These are phyloP conservation scores for Ramaria sp. DNA, from an alignment of 768 basidiomycete species.

Conservation along the genomic window DNA sequence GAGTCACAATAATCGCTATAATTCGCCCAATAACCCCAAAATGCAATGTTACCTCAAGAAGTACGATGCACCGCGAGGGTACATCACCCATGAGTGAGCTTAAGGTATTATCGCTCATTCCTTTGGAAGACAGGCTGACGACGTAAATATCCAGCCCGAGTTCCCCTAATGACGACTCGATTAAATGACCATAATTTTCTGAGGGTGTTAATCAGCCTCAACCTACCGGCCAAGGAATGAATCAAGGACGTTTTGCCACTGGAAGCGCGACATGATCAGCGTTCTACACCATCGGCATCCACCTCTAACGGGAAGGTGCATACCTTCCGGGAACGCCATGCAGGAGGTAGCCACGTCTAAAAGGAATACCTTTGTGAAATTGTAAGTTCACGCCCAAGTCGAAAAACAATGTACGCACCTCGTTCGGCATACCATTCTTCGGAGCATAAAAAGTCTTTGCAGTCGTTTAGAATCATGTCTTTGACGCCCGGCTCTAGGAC, in stretches of 20 bases:
- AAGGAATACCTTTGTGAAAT: constrained; percentile 59
- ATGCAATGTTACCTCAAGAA: constrained; percentile 53
- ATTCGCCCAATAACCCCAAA: background rate
- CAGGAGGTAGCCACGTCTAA: constrained; percentile 75
- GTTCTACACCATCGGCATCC: constrained; percentile 3
- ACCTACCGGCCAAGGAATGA: constrained; percentile 61
- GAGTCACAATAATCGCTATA: background rate
- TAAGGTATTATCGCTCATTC: constrained; percentile 87
- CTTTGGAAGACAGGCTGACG: constrained; percentile 78
- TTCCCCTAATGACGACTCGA: constrained; percentile 34
- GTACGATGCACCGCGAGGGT: constrained; percentile 82
- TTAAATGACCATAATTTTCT: constrained; percentile 11
- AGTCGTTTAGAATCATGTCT: constrained; percentile 83
- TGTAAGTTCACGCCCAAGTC: constrained; percentile 12
- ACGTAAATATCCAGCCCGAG: constrained; percentile 87
- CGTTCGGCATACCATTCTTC: constrained; percentile 90
- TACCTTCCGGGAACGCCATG: constrained; percentile 84
- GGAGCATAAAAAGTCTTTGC: constrained; percentile 73
- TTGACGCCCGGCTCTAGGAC: constrained; percentile 83
- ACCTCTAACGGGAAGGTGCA: constrained; percentile 6
- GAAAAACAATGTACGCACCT: constrained; percentile 38
- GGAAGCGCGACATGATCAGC: constrained; percentile 13
- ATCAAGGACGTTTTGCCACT: constrained; percentile 84
- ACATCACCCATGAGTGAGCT: constrained; percentile 83
- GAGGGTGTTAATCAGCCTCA: background rate